A percentile compares a stretch with the other conserved stretches of the same genome.
phyloP scores from a whole-genome alignment of 192 early-diverging fungal species.

The Coemansia sp. region DNA sequence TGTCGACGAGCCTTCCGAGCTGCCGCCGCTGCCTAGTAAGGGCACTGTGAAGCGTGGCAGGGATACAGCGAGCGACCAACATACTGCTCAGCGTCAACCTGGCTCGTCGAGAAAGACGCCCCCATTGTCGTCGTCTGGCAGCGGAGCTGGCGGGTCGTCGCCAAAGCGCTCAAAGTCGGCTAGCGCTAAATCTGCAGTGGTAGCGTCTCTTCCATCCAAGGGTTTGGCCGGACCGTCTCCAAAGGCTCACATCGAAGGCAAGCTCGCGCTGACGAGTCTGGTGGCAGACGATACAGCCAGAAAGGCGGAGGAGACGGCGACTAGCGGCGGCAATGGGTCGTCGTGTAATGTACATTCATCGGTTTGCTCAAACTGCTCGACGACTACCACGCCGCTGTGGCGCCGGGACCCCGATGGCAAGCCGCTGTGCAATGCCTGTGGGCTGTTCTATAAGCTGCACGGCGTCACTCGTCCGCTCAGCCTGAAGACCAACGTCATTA shows the following conservation, averaged over 20 bases:
- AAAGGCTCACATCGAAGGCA: neutral
- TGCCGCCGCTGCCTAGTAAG: neutral
- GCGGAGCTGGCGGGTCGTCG: neutral
- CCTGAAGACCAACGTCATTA: constrained; percentile 93
- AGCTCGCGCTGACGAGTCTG: neutral
- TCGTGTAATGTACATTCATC: constrained; percentile 29
- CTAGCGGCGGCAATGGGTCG: neutral
- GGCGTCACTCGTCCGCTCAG: constrained; percentile 90
- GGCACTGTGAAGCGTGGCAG: constrained; percentile 1
- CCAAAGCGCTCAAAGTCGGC: constrained; percentile 6
- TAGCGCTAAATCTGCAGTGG: neutral
- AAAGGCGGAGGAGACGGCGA: neutral
- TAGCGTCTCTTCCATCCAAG: neutral
- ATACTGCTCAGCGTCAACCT: neutral
- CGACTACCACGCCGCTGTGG: constrained; percentile 95
- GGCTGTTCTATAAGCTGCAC: constrained; percentile 95
- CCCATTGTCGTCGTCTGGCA: neutral
- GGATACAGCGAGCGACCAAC: neutral
- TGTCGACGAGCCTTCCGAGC: constrained; percentile 10
- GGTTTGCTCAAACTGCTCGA: constrained; percentile 81
- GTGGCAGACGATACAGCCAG: neutral
- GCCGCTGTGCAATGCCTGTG: constrained; percentile 97
- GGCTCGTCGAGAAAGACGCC: neutral
- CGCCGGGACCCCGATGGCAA: constrained; percentile 87
- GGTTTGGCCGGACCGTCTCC: neutral